These are phyloP conservation scores for Kurtzmaniella natalensis DNA, from an alignment of 1,139 yeast species.

Conservation along the genomic window DNA sequence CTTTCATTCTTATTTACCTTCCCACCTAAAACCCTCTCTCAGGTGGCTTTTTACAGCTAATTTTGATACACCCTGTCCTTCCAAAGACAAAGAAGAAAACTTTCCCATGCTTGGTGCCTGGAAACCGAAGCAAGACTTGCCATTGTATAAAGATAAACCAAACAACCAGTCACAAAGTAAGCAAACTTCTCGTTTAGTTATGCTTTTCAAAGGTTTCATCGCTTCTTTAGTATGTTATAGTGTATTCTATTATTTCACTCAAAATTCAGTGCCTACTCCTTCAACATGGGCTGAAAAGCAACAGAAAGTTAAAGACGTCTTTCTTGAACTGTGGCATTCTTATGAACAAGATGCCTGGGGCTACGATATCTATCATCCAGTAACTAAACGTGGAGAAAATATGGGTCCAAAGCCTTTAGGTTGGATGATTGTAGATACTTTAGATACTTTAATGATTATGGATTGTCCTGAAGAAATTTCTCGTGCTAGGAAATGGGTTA, in stretches of 20 bases:
- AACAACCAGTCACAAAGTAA: not conserved
- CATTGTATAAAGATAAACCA: constrained; percentile 31
- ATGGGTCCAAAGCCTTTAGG: constrained; percentile 87
- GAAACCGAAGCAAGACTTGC: constrained; percentile 10
- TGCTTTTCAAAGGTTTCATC: constrained; percentile 43
- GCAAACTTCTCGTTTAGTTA: constrained; percentile 16
- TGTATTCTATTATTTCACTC: constrained; percentile 22
- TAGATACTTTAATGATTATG: constrained; percentile 84
- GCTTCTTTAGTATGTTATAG: constrained; percentile 36
- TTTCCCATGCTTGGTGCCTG: constrained; percentile 4
- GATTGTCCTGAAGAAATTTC: constrained; percentile 61
- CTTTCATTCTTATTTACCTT: no score
- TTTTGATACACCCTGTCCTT: no score
- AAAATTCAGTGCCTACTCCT: not conserved
- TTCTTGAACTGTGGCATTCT: constrained; percentile 75
- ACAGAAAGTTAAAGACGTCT: constrained; percentile 55
- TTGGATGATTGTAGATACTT: constrained; percentile 89
- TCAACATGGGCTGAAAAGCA: constrained; percentile 42
- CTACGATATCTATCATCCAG: constrained; percentile 39
- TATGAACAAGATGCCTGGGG: constrained; percentile 86
- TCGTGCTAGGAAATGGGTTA: constrained; percentile 73
- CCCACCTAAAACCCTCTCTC: no score
- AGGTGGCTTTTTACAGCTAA: no score
- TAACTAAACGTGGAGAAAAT: constrained; percentile 58
- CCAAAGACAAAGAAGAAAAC: no score